phyloP scores from a whole-genome alignment of 768 basidiomycete genomes.

The Russula virescens region DNA sequence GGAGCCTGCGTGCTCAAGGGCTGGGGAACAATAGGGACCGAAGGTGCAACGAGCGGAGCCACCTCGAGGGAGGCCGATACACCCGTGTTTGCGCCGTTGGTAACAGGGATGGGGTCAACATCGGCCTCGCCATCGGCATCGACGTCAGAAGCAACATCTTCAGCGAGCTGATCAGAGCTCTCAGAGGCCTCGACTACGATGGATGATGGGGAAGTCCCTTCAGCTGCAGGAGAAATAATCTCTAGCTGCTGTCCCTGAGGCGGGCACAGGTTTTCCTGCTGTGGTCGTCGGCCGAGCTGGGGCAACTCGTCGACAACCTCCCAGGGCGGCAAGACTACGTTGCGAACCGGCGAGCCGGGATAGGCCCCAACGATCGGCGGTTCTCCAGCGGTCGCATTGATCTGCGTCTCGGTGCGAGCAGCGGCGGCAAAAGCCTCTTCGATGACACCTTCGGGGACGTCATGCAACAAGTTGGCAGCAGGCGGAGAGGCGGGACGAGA shows the following conservation, averaged over 20 bases:
- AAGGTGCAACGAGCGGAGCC: background rate
- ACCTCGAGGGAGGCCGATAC: background rate
- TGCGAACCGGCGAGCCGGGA: conserved; percentile 34
- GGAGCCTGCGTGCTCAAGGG: conserved; percentile 2
- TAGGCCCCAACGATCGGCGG: conserved; percentile 41
- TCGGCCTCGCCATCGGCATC: conserved; percentile 20
- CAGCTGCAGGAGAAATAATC: background rate
- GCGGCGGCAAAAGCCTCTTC: conserved; percentile 8
- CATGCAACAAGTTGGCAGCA: background rate
- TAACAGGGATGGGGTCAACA: background rate
- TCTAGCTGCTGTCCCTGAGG: background rate
- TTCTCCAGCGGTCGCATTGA: conserved; percentile 30
- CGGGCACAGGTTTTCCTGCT: background rate
- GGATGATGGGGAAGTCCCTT: conserved; percentile 5
- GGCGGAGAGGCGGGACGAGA: conserved; percentile 13
- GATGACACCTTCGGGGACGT: conserved; percentile 7
- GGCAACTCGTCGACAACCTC: background rate
- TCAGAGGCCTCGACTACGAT: conserved; percentile 16
- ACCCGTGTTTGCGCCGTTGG: background rate
- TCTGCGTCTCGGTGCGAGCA: conserved; percentile 5
- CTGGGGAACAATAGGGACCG: background rate
- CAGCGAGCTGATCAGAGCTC: conserved; percentile 11
- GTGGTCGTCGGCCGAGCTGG: background rate
- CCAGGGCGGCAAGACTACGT: conserved; percentile 29
- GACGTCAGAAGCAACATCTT: conserved; percentile 18